phyloP scores from a whole-genome alignment of 2,329 filamentous ascomycete species.

The Aspergillus ochraceus region DNA sequence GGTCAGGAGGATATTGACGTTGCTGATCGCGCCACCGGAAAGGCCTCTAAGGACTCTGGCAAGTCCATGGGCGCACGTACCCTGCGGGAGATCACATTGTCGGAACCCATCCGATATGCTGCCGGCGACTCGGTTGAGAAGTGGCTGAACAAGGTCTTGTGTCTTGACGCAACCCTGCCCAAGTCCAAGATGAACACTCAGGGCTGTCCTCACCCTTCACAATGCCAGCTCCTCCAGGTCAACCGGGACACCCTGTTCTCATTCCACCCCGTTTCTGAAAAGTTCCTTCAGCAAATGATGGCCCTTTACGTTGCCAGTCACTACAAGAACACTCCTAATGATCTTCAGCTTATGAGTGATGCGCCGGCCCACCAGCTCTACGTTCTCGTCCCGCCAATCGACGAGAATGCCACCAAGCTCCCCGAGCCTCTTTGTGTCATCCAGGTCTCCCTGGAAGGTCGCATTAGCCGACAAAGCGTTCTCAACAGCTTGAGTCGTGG shows the following conservation, averaged over 20 bases:
- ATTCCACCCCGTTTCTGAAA: constrained; percentile 94
- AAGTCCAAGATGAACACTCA: constrained; percentile 69
- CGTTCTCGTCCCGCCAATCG: constrained; percentile 83
- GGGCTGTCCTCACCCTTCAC: constrained; percentile 84
- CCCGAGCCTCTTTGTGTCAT: constrained; percentile 94
- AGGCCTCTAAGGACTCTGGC: constrained; percentile 64
- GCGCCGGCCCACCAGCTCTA: constrained; percentile 95
- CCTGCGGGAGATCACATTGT: constrained; percentile 85
- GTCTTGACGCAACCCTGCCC: constrained; percentile 87
- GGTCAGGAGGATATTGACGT: constrained; percentile 63
- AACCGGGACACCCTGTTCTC: constrained; percentile 98
- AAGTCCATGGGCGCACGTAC: constrained; percentile 68
- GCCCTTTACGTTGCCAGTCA: constrained; percentile 94
- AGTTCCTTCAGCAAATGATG: constrained; percentile 97
- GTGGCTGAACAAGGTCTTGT: constrained; percentile 93
- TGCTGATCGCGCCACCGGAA: constrained; percentile 77
- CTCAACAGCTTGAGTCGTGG: constrained; percentile 86
- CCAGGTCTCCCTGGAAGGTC: constrained; percentile 90
- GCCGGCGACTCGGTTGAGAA: constrained; percentile 89
- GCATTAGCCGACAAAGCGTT: constrained; percentile 90
- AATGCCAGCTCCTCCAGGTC: constrained; percentile 89
- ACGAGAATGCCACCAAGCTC: constrained; percentile 72
- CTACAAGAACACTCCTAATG: constrained; percentile 97
- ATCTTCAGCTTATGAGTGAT: constrained; percentile 98
- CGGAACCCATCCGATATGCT: constrained; percentile 92